These are phyloP conservation scores for Penicillium verhagenii DNA, from an alignment of 495 filamentous ascomycete genomes.

Conservation along the genomic window DNA sequence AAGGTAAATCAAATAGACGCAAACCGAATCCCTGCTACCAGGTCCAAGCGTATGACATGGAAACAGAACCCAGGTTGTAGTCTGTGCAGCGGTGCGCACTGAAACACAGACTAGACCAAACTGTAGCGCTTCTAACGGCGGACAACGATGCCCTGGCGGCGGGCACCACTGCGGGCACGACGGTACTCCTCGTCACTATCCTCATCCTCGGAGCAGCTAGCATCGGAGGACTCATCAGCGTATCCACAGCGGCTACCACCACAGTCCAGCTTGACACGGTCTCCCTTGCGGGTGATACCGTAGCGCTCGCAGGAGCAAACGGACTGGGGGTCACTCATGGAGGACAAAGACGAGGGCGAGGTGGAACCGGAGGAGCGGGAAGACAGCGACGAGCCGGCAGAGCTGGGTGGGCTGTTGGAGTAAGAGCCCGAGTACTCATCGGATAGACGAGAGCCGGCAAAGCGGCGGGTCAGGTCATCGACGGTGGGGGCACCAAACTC, in stretches of 20 bases:
- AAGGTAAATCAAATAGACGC: constrained; percentile 19
- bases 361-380: constrained; percentile 72
- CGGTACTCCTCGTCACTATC: constrained; percentile 59
- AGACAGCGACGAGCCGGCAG: constrained; percentile 69
- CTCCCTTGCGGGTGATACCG: constrained; percentile 89
- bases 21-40: constrained; percentile 17
- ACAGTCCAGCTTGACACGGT: constrained; percentile 92
- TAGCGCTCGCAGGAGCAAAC: constrained; percentile 89
- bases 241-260: constrained; percentile 83
- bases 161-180: constrained; percentile 46
- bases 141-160: constrained; percentile 78
- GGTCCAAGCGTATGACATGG: constrained; percentile 13
- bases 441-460: constrained; percentile 67
- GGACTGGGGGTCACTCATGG: constrained; percentile 68
- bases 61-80: background rate
- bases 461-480: constrained; percentile 71
- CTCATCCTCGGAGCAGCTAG: constrained; percentile 49
- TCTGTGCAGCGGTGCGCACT: background rate
- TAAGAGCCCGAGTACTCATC: constrained; percentile 67
- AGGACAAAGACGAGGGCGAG: constrained; percentile 68
- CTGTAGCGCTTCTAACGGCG: constrained; percentile 38
- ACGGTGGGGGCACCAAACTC: constrained; percentile 65
- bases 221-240: constrained; percentile 56
- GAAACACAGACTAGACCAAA: constrained; percentile 5
- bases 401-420: constrained; percentile 66